Evolutionary conservation across 345 rosid genomes (phyloP).

Genomic region (Erysimum cheiranthoides): DNA sequence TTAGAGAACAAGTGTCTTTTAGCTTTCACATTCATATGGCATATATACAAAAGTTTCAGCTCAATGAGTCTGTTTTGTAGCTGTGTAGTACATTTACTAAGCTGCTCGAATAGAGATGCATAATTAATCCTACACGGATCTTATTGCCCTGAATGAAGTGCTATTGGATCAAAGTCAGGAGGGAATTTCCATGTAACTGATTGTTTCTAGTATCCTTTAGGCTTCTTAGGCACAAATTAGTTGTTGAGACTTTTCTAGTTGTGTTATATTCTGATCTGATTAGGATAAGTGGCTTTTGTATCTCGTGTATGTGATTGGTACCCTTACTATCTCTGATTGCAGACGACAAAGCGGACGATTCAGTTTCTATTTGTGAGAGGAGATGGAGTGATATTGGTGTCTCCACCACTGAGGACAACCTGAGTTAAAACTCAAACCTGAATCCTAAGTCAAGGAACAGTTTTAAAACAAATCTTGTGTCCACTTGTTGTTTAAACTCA

Average conservation of each 20-base stretch:
- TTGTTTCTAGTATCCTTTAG: conserved; percentile 13
- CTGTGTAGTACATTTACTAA: conserved; percentile 10
- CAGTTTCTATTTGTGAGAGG: conserved; percentile 98
- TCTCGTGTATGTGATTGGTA: conserved; percentile 2
- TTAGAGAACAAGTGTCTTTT: conserved; percentile 1
- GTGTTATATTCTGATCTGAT: conserved; percentile 2
- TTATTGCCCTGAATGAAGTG: neutral
- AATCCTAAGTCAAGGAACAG: neutral
- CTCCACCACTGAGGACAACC: conserved; percentile 94
- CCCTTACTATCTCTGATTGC: conserved; percentile 42
- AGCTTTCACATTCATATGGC: conserved; percentile 6
- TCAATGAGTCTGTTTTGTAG: conserved; percentile 7
- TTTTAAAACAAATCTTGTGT: neutral
- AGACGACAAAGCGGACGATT: conserved; percentile 83
- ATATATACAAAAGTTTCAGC: conserved; percentile 6
- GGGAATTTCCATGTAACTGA: neutral
- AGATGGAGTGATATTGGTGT: conserved; percentile 97
- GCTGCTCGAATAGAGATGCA: neutral
- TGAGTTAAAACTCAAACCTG: conserved; percentile 41
- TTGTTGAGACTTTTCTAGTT: neutral
- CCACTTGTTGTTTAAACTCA: conserved; percentile 27
- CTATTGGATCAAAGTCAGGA: neutral
- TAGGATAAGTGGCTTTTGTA: neutral
- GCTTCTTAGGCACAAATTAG: conserved; percentile 16
- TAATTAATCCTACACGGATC: neutral